Base-by-base conservation (phyloP, 805 yeast species). In the Metschnikowia kunwiensis region DNA sequence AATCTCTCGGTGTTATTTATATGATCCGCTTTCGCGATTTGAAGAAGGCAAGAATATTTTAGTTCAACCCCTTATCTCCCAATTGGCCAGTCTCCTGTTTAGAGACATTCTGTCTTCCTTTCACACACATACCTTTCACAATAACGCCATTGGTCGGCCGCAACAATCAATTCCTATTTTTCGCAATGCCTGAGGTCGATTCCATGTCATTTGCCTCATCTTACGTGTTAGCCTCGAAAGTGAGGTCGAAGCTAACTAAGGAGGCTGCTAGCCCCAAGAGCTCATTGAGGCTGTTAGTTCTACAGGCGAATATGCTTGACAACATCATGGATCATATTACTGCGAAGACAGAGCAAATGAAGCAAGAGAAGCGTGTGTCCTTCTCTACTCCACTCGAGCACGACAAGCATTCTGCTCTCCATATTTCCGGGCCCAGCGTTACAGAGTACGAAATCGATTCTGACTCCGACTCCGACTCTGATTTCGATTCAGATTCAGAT, bases 281-380 rank as follows among this genome's bases (percentile, higher is more conserved):
- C 21, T 63, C 77, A 36, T 65, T 82, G 33, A 67, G 84, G 32
- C 61, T 67, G 33, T 66, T 82, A 25, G 86, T 82, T 3, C 70
- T 78, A 26, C 88, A 82, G 57, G 87, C 88, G 14, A 82, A 82
- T 55, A 61, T 82, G 65, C 68, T 82, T 44, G 88, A 82, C 52
- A 69, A 65, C 43, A 54, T 82, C 34, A 78, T 82, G 74, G 85
- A 76, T 50, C 62, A 62, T 37, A 60, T 75, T 24, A 44, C 61
- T 31, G 50, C 42, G 24, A 61, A 59, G 43, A 50, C 63, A 24
- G 55, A 49, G 36, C 56, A 58, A 44, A 42, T 34, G 31, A 37
- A 28, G 30, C 24, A 32, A 6, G 36, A 35, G 14, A 34, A 34
- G 23, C 16, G n/a, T 4, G 32, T 28, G 3, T 28, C 38, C 3